Base-by-base conservation (phyloP, 1,139 yeast species). In the Hanseniaspora sp. region DNA sequence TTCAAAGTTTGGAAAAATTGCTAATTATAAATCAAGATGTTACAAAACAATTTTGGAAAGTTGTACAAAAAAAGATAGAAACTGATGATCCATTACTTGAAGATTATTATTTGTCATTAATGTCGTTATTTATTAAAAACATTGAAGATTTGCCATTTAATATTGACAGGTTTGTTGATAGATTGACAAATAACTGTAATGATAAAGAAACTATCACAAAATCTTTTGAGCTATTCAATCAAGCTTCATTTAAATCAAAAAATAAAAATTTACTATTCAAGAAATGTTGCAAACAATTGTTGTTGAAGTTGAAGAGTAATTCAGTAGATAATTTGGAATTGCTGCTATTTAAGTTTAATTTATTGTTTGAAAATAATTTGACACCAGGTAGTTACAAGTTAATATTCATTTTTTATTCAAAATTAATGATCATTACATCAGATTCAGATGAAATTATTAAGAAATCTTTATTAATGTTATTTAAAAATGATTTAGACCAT, bases 1-100 rank as follows among this genome's bases (percentile, higher is more conserved):
- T 83, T 33, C 85, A 88, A 0, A 72, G 78, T 47, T 68, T 83
- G 64, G 82, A 80, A 62, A 72, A 78, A 0, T 59, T 76, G 5
- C 60, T 59, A 1, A 76, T 72, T 28, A 59, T 73, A 35, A 62
- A 63, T 12, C 56, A 60, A 4, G 23, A 11, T 17, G 17, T 48
- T 2, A 23, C 61, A 69, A 34, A 66, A 66, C 28, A 65, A 63
- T 15, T 52, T 57, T 18, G 68, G 69, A 15, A 62, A 74, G 45
- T 67, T 71, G 29, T 63, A 59, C 37, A 69, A 67, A 46, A 79
- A 76, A 61, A 74, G 71, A 59, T 66, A 64, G 17, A 64, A 70
- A 1, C 64, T 78, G 48, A 64, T 65, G 58, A 56, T 64, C 56
- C 59, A 65, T 57, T 61, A 69, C 64, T 51, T 2, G 48, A 51